phyloP scores from a whole-genome alignment of 352 stramenopile genomes.

The Pythium chondricola region DNA sequence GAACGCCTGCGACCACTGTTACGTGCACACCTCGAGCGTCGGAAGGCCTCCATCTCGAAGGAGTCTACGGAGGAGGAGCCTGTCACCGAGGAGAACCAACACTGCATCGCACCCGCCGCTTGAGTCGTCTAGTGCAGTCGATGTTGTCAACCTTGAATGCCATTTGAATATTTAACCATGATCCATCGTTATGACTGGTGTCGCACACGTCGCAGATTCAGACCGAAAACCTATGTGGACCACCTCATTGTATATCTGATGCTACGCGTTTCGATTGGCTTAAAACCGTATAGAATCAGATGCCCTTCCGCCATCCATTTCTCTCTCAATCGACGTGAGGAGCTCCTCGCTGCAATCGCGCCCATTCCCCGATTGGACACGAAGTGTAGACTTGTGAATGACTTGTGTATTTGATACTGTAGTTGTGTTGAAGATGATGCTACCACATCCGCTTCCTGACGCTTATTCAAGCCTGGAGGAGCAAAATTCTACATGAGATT shows the following conservation, averaged over 20 bases:
- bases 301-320: constrained; percentile 4
- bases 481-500: constrained; percentile 53
- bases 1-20: constrained; percentile 10
- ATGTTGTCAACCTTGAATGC: not conserved
- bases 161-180: not conserved
- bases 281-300: not conserved
- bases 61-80: not conserved
- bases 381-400: not conserved
- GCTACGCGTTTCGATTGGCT: constrained; percentile 1
- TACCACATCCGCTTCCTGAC: constrained; percentile 31
- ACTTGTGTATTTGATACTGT: too few species aligned
- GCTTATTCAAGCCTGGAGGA: constrained; percentile 26
- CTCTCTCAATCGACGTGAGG: too few species aligned
- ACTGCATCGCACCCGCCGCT: not conserved
- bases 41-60: not conserved
- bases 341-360: not conserved
- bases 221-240: not conserved
- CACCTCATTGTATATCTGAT: not conserved
- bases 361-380: too few species aligned
- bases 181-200: too few species aligned
- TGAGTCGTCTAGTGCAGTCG: not conserved
- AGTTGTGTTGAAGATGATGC: constrained; percentile 38
- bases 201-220: too few species aligned
- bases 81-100: not conserved
- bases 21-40: constrained; percentile 10